Evolutionary conservation across 2,329 filamentous ascomycete species (phyloP).

Genomic region (Talaromyces atroroseus): DNA sequence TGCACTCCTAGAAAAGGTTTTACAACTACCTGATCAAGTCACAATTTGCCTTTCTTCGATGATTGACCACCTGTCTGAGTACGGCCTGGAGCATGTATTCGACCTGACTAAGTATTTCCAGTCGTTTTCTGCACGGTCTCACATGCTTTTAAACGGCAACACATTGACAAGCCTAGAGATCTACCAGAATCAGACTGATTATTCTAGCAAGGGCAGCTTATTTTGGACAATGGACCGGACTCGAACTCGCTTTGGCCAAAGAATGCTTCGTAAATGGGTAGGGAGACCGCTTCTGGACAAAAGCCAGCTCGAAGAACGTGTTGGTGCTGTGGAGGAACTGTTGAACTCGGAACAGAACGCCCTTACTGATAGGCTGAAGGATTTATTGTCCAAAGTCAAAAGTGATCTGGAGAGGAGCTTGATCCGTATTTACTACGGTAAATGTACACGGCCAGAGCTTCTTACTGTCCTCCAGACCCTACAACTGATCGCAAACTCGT

Average conservation of each 20-base stretch:
- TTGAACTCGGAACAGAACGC: constrained; percentile 61
- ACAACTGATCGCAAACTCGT: constrained; percentile 74
- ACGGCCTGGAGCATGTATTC: constrained; percentile 91
- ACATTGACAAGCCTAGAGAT: constrained; percentile 91
- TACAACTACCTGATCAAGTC: constrained; percentile 77
- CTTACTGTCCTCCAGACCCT: constrained; percentile 78
- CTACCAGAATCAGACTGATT: constrained; percentile 89
- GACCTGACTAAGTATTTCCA: constrained; percentile 96
- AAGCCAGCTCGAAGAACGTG: constrained; percentile 66
- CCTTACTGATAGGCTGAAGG: constrained; percentile 67
- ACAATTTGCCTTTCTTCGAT: constrained; percentile 92
- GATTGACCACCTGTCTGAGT: constrained; percentile 89
- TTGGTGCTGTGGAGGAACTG: constrained; percentile 81
- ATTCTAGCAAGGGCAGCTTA: constrained; percentile 76
- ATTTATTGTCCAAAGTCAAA: constrained; percentile 64
- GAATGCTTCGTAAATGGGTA: constrained; percentile 89
- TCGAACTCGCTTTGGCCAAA: constrained; percentile 78
- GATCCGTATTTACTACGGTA: constrained; percentile 95
- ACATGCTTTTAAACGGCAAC: constrained; percentile 95
- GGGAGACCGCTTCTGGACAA: constrained; percentile 81
- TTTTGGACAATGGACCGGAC: constrained; percentile 96
- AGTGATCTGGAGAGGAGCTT: constrained; percentile 87
- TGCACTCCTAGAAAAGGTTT: constrained; percentile 74
- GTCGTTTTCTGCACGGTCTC: constrained; percentile 85
- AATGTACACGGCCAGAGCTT: constrained; percentile 81